Conservation (phyloP, 108 stramenopile species). For the Cafeteria roenbergensis region DNA sequence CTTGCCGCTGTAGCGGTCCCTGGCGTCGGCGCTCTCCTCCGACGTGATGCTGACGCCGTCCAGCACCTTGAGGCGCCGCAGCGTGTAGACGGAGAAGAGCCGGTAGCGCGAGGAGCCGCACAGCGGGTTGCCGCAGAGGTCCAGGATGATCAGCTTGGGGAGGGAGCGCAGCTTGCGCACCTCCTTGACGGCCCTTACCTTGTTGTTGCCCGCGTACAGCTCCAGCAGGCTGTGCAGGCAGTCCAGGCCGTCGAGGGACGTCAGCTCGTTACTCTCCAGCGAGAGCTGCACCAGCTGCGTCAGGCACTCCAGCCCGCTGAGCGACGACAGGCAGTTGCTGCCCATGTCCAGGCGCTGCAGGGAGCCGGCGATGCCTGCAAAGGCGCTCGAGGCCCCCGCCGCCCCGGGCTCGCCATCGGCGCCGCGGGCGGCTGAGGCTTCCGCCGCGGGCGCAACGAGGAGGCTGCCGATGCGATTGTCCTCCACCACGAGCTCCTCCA, state of each 20-base stretch:
- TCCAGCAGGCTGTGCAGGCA: slow-evolving; percentile 25
- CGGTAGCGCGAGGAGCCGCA: slow-evolving; percentile 16
- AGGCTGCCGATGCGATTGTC: no score
- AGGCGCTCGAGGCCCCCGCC: no score
- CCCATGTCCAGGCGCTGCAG: slow-evolving; percentile 32
- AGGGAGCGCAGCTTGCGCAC: slow-evolving; percentile 22
- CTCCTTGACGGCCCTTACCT: slow-evolving; percentile 14
- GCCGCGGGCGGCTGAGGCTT: no score
- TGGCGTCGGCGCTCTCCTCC: slow-evolving; percentile 21
- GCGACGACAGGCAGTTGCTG: slow-evolving; percentile 26
- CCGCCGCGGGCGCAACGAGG: no score
- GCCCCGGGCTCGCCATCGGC: no score
- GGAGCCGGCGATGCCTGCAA: neutral
- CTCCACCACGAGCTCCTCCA: slow-evolving; percentile 27
- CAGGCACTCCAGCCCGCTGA: slow-evolving; percentile 21
- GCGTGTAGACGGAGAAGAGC: slow-evolving; percentile 25
- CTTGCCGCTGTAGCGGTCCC: slow-evolving; percentile 27
- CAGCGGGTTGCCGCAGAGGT: slow-evolving; percentile 33
- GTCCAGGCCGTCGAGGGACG: slow-evolving; percentile 15
- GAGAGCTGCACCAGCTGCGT: slow-evolving; percentile 27
- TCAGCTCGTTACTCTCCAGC: slow-evolving; percentile 29
- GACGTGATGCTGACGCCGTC: slow-evolving; percentile 26
- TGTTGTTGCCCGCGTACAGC: slow-evolving; percentile 37
- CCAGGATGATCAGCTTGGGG: slow-evolving; percentile 32
- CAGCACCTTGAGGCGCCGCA: slow-evolving; percentile 31